Evolutionary conservation across 2,329 filamentous ascomycete genomes (phyloP), one percentile per base, ranked within the genome.

Genomic region (Talaromyces islandicus): DNA sequence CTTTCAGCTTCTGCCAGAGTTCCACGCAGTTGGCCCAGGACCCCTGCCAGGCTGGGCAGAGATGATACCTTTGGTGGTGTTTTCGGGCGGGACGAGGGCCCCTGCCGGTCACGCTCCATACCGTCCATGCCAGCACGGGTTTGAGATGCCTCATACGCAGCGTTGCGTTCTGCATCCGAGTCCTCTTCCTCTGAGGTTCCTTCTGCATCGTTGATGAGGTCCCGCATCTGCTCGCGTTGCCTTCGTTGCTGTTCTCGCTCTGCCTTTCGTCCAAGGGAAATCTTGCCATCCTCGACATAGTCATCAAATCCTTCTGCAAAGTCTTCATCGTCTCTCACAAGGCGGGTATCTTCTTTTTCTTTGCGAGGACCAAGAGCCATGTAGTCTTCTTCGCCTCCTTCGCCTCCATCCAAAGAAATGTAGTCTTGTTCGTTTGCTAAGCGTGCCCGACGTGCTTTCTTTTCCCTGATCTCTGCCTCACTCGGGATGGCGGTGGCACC

Each of bases 261-360:
- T 0, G 91, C 91, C 62, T 89, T 90, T 63, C 83, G 86, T 35
- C 92, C 91, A 0, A 97, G 80, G 1, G 90, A 85, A 10, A 97
- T 84, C 7, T 85, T 85, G 9, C 90, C 91, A 70, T 96, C 91
- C 46, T 94, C 90, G 9, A 94, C 90, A 67, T 90, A 96, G 58
- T 93, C 88, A 62, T 97, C 93, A 67, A 96, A 97, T 0, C 92
- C 92, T 76, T 97, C 94, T 41, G 90, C 90, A 0, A 97, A 83
- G 69, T 97, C 91, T 71, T 97, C 93, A 67, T 97, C 93, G 35
- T 97, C 92, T 48, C 83, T 84, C 6, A 92, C 83, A 1, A 97
- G 82, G 1, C 93, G 84, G 6, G 88, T 89, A 63, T 92, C 83
- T 35, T 85, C 83, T 64, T 85, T 85, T 35, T 85, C 83, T 64